phyloP scores from a whole-genome alignment of 2,329 filamentous ascomycete species.

The Tolypocladium paradoxum region DNA sequence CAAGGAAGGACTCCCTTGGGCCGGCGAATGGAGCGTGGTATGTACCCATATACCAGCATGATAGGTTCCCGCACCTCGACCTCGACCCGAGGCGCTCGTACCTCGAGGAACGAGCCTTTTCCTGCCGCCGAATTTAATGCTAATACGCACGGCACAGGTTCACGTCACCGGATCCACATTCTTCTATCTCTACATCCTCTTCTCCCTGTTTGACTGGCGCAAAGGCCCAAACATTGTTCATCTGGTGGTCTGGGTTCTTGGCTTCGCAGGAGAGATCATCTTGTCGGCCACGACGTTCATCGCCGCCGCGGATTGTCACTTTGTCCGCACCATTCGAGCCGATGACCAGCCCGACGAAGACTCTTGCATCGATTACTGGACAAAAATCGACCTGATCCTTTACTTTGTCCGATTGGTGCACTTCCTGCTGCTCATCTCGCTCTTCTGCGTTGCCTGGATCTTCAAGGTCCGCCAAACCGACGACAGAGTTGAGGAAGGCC shows the following conservation, averaged over 20 bases:
- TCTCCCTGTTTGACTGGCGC: slow-evolving; percentile 75
- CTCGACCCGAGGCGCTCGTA: neutral
- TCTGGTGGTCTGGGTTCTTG: slow-evolving; percentile 66
- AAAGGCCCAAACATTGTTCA: slow-evolving; percentile 74
- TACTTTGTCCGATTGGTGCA: slow-evolving; percentile 59
- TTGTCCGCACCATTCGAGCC: slow-evolving; percentile 31
- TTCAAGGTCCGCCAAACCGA: slow-evolving; percentile 28
- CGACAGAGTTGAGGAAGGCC: slow-evolving; percentile 26
- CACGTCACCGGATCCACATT: slow-evolving; percentile 79
- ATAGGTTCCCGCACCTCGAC: neutral
- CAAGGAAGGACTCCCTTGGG: slow-evolving; percentile 51
- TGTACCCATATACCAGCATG: slow-evolving; percentile 20
- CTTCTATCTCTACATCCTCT: slow-evolving; percentile 74
- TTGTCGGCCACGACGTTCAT: slow-evolving; percentile 60
- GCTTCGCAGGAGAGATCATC: slow-evolving; percentile 59
- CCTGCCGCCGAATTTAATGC: neutral
- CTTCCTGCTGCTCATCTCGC: slow-evolving; percentile 47
- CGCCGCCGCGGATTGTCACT: slow-evolving; percentile 58
- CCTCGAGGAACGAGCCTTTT: neutral
- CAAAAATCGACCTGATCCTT: slow-evolving; percentile 50
- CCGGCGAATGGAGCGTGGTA: slow-evolving; percentile 67
- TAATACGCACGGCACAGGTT: slow-evolving; percentile 42
- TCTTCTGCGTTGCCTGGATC: slow-evolving; percentile 30
- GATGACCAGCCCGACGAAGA: slow-evolving; percentile 14
- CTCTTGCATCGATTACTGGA: slow-evolving; percentile 27